phyloP scores from a whole-genome alignment of 805 yeast species.

The Ogataea pilisensis region DNA sequence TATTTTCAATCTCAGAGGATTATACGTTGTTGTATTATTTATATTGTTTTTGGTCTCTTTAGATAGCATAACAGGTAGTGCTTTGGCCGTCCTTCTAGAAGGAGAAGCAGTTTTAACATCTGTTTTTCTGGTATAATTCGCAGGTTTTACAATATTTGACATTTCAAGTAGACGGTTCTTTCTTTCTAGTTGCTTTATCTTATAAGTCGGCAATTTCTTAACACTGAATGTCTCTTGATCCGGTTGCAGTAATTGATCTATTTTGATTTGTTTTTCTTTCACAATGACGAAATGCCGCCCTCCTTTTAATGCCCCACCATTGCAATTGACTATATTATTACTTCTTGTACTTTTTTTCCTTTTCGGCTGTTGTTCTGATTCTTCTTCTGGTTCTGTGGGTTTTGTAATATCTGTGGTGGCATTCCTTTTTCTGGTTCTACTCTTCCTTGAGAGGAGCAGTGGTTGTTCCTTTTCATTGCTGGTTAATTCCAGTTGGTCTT shows the following conservation, averaged over 20 bases:
- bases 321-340: too few relatives aligned
- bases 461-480: not conserved
- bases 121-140: conserved; percentile 4
- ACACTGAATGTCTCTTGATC: not conserved
- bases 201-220: conserved; percentile 13
- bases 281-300: too few relatives aligned
- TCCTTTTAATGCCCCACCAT: too few relatives aligned
- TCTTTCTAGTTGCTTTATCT: conserved; percentile 11
- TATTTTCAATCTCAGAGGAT: conserved; percentile 10
- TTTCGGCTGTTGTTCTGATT: too few relatives aligned
- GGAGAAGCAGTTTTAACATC: too few relatives aligned
- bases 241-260: not conserved
- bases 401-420: too few relatives aligned
- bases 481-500: too few relatives aligned
- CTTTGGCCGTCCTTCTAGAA: too few relatives aligned
- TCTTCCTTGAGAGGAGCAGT: not conserved
- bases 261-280: not conserved
- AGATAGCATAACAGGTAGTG: not conserved
- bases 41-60: conserved; percentile 9
- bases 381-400: too few relatives aligned
- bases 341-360: too few relatives aligned
- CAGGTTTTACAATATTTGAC: conserved; percentile 18
- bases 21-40: conserved; percentile 13
- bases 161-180: conserved; percentile 10
- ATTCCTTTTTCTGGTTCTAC: too few relatives aligned